These are phyloP conservation scores for Stachybotrys chartarum DNA, from an alignment of 2,329 filamentous ascomycete genomes.

Conservation along the genomic window DNA sequence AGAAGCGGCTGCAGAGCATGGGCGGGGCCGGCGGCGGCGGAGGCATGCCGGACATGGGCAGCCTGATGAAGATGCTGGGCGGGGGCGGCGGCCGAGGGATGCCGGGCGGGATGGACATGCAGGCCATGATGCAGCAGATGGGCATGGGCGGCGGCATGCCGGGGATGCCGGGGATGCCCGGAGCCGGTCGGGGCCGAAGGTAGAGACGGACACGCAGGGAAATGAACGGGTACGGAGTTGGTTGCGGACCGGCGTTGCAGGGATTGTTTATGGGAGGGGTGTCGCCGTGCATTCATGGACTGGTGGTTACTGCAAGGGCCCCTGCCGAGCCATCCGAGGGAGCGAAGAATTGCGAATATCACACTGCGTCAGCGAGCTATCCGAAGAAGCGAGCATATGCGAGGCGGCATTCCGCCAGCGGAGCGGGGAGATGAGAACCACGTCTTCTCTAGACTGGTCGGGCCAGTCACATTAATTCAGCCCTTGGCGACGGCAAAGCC, in stretches of 20 bases:
- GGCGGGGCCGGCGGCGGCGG: slow-evolving; percentile 62
- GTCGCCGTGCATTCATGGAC: neutral
- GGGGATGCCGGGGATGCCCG: slow-evolving; percentile 23
- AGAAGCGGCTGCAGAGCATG: slow-evolving; percentile 91
- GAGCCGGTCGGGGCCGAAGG: slow-evolving; percentile 21
- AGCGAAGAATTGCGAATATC: too few relatives aligned
- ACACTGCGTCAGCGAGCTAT: neutral
- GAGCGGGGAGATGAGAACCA: too few relatives aligned
- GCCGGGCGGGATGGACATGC: slow-evolving; percentile 68
- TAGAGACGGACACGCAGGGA: slow-evolving; percentile 5
- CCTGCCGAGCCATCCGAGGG: too few relatives aligned
- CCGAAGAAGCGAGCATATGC: neutral
- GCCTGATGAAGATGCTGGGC: slow-evolving; percentile 86
- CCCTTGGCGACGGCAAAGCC: too few relatives aligned
- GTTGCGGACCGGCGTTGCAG: neutral
- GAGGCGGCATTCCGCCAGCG: neutral
- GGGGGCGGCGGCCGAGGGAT: slow-evolving; percentile 55
- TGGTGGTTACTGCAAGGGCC: neutral
- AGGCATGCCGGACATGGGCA: slow-evolving; percentile 74
- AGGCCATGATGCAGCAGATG: slow-evolving; percentile 72
- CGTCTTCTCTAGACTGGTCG: too few relatives aligned
- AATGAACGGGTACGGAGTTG: neutral
- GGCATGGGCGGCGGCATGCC: slow-evolving; percentile 39
- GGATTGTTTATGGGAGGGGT: neutral
- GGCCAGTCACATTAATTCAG: too few relatives aligned